Base-by-base conservation (phyloP, 2,329 filamentous ascomycete species). In the Escovopsis sp. region DNA sequence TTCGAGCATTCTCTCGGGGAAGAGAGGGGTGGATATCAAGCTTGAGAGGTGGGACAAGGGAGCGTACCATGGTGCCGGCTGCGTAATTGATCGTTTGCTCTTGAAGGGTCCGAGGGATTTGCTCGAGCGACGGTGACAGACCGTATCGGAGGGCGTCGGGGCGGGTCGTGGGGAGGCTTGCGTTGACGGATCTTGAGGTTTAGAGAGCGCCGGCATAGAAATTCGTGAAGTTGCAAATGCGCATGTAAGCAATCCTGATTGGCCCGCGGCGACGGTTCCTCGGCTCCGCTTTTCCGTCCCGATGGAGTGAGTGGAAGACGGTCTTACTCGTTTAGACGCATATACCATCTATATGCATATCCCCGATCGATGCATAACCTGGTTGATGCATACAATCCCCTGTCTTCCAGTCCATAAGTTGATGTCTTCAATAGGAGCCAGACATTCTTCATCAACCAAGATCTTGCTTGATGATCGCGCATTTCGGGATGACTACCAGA, bases 51-150 rank as follows among this genome's bases (percentile, higher is more conserved):
- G 8, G 3, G 28, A 32, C 8, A 32, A 9, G 8, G 3, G 28
- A 11, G 12, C 58, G 55, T 58, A 65, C 62, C 63, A 65, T 65
- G 46, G 52, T 64, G 56, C 49, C 50, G 45, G 40, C 44, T 48
- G 39, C 37, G 51, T 11, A 32, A 32, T 32, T 32, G 28, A 32
- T 9, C 8, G 7, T 4, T 23, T 2, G 23, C 23, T 23, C 23
- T 23, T 23, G 23, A 32, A 9, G 28, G 11, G 11, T 3, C 8
- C 4, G 28, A 32, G 28, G 11, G 28, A 43, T 46, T 49, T 47
- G 46, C 45, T 53, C 49, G 51, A 6, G 23, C 45, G 44, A 41
- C 48, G 44, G 28, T 9, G 49, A 50, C 51, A 50, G 51, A 50
- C 50, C 51, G 52, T 50, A 50, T 50, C 50, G 46, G 50, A 32